phyloP scores from a whole-genome alignment of 352 stramenopile species.

The Phytophthora pistaciae region DNA sequence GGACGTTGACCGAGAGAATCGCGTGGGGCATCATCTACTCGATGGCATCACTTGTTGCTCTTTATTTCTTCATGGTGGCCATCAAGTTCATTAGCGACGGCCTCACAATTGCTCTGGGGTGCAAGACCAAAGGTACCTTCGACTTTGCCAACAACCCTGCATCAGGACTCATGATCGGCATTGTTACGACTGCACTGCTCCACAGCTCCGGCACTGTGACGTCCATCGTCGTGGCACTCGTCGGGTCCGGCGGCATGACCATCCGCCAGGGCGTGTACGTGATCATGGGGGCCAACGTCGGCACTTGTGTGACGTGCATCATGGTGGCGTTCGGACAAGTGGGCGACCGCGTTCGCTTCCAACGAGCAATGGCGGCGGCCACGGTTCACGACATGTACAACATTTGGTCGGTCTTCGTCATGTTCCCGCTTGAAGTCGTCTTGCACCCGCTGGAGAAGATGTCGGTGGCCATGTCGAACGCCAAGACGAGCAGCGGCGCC shows the following conservation, averaged over 20 bases:
- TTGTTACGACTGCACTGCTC: conserved; percentile 68
- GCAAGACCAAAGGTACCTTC: conserved; percentile 63
- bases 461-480: conserved; percentile 41
- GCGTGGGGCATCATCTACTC: conserved; percentile 23
- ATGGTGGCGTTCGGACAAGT: conserved; percentile 91
- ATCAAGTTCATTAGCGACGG: conserved; percentile 72
- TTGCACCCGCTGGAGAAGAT: conserved; percentile 61
- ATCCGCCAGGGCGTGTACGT: conserved; percentile 87
- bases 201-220: conserved; percentile 78
- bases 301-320: conserved; percentile 89
- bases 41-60: conserved; percentile 38
- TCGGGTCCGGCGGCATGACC: conserved; percentile 63
- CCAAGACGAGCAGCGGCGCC: conserved; percentile 28
- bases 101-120: conserved; percentile 70
- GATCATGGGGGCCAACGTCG: conserved; percentile 92
- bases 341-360: conserved; percentile 62
- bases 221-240: conserved; percentile 69
- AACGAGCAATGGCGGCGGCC: conserved; percentile 59
- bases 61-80: conserved; percentile 84
- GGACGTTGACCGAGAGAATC: conserved; percentile 28
- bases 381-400: conserved; percentile 85
- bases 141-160: conserved; percentile 68
- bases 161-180: conserved; percentile 73
- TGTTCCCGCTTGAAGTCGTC: conserved; percentile 72
- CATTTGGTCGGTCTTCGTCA: conserved; percentile 73